Evolutionary conservation across 257 asterid species (phyloP).

Genomic region (Rubia yunnanensis): DNA sequence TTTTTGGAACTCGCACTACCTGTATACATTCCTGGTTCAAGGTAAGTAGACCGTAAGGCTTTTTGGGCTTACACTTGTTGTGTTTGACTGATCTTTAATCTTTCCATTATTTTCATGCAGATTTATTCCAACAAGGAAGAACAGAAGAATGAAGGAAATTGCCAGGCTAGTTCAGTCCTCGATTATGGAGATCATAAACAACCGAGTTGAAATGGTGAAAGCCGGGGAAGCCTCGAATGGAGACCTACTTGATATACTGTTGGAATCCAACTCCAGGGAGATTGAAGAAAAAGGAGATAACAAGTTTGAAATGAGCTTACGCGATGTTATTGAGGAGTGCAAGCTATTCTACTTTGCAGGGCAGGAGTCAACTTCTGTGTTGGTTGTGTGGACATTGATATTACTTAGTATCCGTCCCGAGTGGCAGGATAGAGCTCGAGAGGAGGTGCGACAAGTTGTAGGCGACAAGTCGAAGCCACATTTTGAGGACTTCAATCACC

Average conservation of each 20-base stretch:
- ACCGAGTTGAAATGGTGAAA: slow-evolving; percentile 11
- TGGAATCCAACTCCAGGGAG: slow-evolving; percentile 17
- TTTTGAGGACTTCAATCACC: slow-evolving; percentile 16
- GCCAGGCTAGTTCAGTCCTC: slow-evolving; percentile 9
- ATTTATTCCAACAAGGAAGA: slow-evolving; percentile 12
- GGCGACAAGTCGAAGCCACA: slow-evolving; percentile 5
- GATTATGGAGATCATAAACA: slow-evolving; percentile 11
- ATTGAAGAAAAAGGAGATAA: slow-evolving; percentile 7
- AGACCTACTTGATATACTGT: slow-evolving; percentile 18
- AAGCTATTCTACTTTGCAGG: not conserved
- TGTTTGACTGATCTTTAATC: not conserved
- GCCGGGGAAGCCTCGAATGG: slow-evolving; percentile 9
- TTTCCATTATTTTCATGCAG: not conserved
- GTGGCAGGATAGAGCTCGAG: not conserved
- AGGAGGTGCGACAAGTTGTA: not conserved
- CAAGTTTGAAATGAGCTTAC: slow-evolving; percentile 15
- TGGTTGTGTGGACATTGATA: not conserved
- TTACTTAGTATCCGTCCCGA: not conserved
- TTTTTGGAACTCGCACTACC: not conserved
- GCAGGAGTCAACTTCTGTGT: not conserved
- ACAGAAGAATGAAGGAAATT: slow-evolving; percentile 14
- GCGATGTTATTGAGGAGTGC: slow-evolving; percentile 6
- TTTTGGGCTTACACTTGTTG: not conserved
- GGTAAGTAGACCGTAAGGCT: not conserved
- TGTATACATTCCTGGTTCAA: slow-evolving; percentile 13